A percentile compares a stretch with the other conserved stretches of the same genome.
Conservation (phyloP, 805 yeast species). For the Cephaloascus albidus region DNA sequence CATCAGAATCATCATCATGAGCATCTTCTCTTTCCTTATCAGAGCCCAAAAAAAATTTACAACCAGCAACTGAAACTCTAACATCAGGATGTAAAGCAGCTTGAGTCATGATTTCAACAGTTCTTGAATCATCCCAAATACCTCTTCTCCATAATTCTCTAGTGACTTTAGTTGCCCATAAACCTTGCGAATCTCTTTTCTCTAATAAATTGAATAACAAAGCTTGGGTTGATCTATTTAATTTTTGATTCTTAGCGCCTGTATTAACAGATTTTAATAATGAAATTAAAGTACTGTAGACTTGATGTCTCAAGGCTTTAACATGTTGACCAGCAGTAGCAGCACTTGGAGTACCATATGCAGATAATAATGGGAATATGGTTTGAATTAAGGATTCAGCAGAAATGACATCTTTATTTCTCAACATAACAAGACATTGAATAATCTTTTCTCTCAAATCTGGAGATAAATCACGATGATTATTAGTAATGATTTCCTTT, state of each 20-base stretch:
- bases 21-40: slow-evolving; percentile 89
- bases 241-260: slow-evolving; percentile 82
- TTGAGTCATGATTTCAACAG: slow-evolving; percentile 96
- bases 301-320: slow-evolving; percentile 72
- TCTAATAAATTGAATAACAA: slow-evolving; percentile 80
- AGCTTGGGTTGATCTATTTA: slow-evolving; percentile 88
- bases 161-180: slow-evolving; percentile 94
- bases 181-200: slow-evolving; percentile 66
- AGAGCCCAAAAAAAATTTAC: slow-evolving; percentile 85
- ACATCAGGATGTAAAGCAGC: slow-evolving; percentile 84
- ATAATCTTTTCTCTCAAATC: slow-evolving; percentile 87
- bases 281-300: slow-evolving; percentile 71
- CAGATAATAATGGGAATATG: slow-evolving; percentile 73
- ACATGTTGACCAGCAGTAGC: slow-evolving; percentile 53
- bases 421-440: slow-evolving; percentile 79
- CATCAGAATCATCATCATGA: slow-evolving; percentile 61
- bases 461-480: slow-evolving; percentile 76
- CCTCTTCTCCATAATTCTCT: slow-evolving; percentile 97
- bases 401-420: slow-evolving; percentile 72
- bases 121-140: slow-evolving; percentile 94
- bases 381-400: slow-evolving; percentile 81
- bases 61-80: slow-evolving; percentile 86
- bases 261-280: slow-evolving; percentile 76
- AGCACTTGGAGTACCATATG: slow-evolving; percentile 43
- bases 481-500: slow-evolving; percentile 53